A percentile compares a stretch with the other conserved stretches of the same genome.
Evolutionary conservation across 2,329 filamentous ascomycete species (phyloP).

Genomic region (Colletotrichum cereale): DNA sequence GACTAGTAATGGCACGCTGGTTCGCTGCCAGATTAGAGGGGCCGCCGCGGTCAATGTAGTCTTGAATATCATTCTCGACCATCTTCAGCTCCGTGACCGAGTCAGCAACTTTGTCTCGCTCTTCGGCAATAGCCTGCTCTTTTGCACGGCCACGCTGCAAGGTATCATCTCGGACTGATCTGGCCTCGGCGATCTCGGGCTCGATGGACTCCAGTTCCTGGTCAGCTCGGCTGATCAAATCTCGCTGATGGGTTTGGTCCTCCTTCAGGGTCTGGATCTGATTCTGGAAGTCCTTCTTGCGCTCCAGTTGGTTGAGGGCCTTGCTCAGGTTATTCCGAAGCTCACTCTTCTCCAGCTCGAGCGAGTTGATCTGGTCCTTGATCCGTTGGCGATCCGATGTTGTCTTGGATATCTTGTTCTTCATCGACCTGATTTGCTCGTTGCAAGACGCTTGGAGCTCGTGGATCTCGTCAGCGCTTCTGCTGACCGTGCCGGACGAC

Average conservation of each 20-base stretch:
- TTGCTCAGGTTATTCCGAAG: slow-evolving; percentile 78
- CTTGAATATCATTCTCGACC: slow-evolving; percentile 81
- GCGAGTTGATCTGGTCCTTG: slow-evolving; percentile 73
- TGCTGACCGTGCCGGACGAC: slow-evolving; percentile 72
- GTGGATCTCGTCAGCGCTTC: slow-evolving; percentile 87
- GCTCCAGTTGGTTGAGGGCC: slow-evolving; percentile 81
- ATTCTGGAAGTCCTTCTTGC: slow-evolving; percentile 77
- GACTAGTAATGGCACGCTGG: slow-evolving; percentile 74
- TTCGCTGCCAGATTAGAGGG: slow-evolving; percentile 77
- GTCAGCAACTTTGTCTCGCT: slow-evolving; percentile 77
- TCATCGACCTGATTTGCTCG: slow-evolving; percentile 75
- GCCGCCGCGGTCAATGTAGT: slow-evolving; percentile 83
- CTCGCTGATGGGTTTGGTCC: slow-evolving; percentile 76
- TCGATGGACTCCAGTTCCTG: slow-evolving; percentile 79
- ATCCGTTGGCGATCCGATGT: slow-evolving; percentile 78
- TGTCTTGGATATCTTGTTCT: slow-evolving; percentile 74
- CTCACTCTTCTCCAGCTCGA: slow-evolving; percentile 85
- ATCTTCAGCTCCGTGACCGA: slow-evolving; percentile 83
- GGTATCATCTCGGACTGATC: slow-evolving; percentile 82
- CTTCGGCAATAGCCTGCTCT: slow-evolving; percentile 78
- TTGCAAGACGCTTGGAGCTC: slow-evolving; percentile 76
- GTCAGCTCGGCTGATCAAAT: slow-evolving; percentile 77
- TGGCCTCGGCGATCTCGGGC: slow-evolving; percentile 81
- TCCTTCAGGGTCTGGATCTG: slow-evolving; percentile 82
- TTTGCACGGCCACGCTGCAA: slow-evolving; percentile 77